Percentiles rank a stretch among this genome's conserved stretches.
Conservation (phyloP, 2,329 filamentous ascomycete genomes). For the Pseudogymnoascus sp. region DNA sequence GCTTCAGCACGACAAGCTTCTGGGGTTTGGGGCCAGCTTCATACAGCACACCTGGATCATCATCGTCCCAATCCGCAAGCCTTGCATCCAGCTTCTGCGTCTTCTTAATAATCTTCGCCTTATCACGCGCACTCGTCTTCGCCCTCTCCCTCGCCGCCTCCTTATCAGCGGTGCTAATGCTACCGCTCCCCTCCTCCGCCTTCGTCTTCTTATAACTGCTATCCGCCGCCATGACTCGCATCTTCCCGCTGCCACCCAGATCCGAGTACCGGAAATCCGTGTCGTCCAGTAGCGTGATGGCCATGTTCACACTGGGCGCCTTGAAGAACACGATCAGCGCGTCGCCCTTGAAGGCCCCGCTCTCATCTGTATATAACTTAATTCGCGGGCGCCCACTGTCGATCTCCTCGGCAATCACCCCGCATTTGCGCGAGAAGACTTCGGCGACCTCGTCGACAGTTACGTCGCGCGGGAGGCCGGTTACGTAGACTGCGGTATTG, state of each 20-base stretch:
- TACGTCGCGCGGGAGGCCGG: constrained; percentile 71
- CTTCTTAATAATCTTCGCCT: constrained; percentile 83
- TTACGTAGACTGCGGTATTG: constrained; percentile 90
- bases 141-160: constrained; percentile 40
- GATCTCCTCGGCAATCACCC: constrained; percentile 89
- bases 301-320: constrained; percentile 81
- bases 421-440: constrained; percentile 73
- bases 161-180: constrained; percentile 19
- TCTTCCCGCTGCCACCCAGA: constrained; percentile 47
- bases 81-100: constrained; percentile 87
- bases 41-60: constrained; percentile 57
- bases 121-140: constrained; percentile 54
- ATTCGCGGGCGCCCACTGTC: constrained; percentile 81
- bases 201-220: constrained; percentile 84
- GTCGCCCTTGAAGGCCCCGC: constrained; percentile 86
- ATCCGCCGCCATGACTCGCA: constrained; percentile 78
- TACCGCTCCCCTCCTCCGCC: constrained; percentile 36
- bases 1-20: constrained; percentile 76
- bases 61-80: constrained; percentile 91
- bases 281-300: constrained; percentile 72
- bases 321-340: constrained; percentile 92
- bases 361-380: constrained; percentile 79
- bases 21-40: constrained; percentile 49
- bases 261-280: constrained; percentile 63
- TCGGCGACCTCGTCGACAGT: constrained; percentile 72